Base-by-base conservation (phyloP, 1,139 yeast species). In the Wickerhamomyces sp. region DNA sequence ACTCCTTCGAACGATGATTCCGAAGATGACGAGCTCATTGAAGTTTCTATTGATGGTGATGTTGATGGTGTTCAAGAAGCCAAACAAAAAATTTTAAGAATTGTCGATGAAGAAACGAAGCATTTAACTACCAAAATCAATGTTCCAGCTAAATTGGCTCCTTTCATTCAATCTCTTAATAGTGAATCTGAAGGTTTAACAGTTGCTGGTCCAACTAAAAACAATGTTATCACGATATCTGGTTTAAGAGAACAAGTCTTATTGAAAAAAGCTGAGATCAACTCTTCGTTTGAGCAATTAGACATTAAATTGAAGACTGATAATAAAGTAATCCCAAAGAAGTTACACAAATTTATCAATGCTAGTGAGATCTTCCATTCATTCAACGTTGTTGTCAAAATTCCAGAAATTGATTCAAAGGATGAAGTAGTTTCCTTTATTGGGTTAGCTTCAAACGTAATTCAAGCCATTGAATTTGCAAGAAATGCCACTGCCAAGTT, bases 11-110 rank as follows among this genome's bases (percentile, higher is more conserved):
- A 64, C 31, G 68, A 62, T 34, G 72, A 63, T 28, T 67, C 70
- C 42, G 73, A 72, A 40, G 75, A 70, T 49, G 79, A 84, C 33
- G 76, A 70, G 39, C 62, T 75, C 26, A 72, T 84, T 32, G 68
- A 70, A 31, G 80, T 92, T 41, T 67, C 78, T 25, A 70, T 92
- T 46, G 84, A 78, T 46, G 98, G 98, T 65, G 96, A 89, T 57
- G 74, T 77, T 43, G 95, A 85, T 59, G 90, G 96, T 42, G 84
- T 86, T 49, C 76, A 74, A 49, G 72, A 74, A 40, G 96, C 97
- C 21, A 83, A 81, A 55, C 64, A 67, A 35, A 79, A 73, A 55
- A 88, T 92, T 49, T 56, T 79, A 57, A 77, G 76, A 24, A 84
- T 89, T 55, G 95, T 90, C 37, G 71, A 77, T 52, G 86, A 85